Percentiles rank a stretch among this genome's conserved stretches.
Evolutionary conservation across 371 early-diverging fungal species (phyloP).

Genomic region (Lichtheimia ramosa): DNA sequence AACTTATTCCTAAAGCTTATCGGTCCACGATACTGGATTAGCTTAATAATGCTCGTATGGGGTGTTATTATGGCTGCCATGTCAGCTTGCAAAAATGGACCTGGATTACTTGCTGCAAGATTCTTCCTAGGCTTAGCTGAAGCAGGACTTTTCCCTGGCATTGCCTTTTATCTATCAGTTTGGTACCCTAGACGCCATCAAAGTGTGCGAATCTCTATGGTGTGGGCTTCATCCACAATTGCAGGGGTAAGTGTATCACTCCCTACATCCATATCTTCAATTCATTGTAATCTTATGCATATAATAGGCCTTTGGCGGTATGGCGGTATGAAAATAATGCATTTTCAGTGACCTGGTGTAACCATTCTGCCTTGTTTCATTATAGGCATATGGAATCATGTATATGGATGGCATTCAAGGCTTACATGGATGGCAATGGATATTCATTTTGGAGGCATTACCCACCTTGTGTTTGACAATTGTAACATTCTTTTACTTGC

Average conservation of each 20-base stretch:
- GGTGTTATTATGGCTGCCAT: conserved; percentile 7
- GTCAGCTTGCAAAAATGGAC: conserved; percentile 35
- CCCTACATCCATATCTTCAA: background rate
- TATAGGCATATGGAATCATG: conserved; percentile 54
- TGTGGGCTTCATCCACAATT: conserved; percentile 62
- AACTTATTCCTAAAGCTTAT: conserved; percentile 66
- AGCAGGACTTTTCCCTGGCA: conserved; percentile 55
- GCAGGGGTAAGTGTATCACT: conserved; percentile 62
- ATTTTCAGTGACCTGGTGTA: background rate
- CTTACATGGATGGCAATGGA: conserved; percentile 61
- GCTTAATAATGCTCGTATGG: conserved; percentile 10
- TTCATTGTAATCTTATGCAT: background rate
- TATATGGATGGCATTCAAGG: conserved; percentile 55
- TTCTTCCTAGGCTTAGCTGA: conserved; percentile 72
- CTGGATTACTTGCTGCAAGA: conserved; percentile 54
- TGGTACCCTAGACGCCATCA: conserved; percentile 63
- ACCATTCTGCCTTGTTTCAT: background rate
- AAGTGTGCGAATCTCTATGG: conserved; percentile 68
- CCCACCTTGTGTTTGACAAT: conserved; percentile 64
- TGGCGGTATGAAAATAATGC: conserved; percentile 19
- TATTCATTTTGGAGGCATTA: conserved; percentile 76
- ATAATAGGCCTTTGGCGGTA: conserved; percentile 53
- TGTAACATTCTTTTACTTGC: conserved; percentile 57
- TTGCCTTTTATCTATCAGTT: conserved; percentile 49
- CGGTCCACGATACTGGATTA: conserved; percentile 55